phyloP scores from a whole-genome alignment of 1,284 basidiomycete species.

The Leccinum subatratum region DNA sequence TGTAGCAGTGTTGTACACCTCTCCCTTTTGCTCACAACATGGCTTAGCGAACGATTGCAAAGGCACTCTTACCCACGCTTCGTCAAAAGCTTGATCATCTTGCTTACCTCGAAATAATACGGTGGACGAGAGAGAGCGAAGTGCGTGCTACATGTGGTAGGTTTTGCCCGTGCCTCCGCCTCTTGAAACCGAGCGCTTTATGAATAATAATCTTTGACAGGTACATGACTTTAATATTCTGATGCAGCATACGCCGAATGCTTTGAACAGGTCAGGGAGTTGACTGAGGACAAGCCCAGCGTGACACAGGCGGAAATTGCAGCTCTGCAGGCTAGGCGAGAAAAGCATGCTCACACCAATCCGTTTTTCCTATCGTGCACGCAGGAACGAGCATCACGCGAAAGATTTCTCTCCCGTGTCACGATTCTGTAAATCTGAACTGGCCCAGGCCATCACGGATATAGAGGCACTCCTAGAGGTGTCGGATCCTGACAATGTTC shows the following conservation, averaged over 20 bases:
- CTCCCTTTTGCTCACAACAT: conserved; percentile 12
- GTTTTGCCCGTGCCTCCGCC: conserved; percentile 26
- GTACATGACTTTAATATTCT: conserved; percentile 89
- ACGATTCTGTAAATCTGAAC: conserved; percentile 64
- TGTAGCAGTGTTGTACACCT: conserved; percentile 12
- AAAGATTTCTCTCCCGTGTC: conserved; percentile 77
- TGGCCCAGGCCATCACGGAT: conserved; percentile 58
- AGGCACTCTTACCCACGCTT: conserved; percentile 65
- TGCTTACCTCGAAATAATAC: conserved; percentile 56
- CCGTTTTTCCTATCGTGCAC: conserved; percentile 72
- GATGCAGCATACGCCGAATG: conserved; percentile 83
- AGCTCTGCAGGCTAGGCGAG: conserved; percentile 47
- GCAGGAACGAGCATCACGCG: conserved; percentile 61
- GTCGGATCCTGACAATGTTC: conserved; percentile 28
- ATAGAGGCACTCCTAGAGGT: conserved; percentile 56
- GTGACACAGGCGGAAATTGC: conserved; percentile 46
- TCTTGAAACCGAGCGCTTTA: conserved; percentile 9
- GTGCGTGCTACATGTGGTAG: conserved; percentile 80
- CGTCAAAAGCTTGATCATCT: conserved; percentile 68
- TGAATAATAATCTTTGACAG: conserved; percentile 54
- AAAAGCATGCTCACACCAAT: conserved; percentile 60
- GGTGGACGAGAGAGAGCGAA: conserved; percentile 69
- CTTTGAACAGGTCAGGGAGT: conserved; percentile 63
- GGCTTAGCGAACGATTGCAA: conserved; percentile 60
- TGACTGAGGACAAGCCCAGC: conserved; percentile 50